Percentiles rank a stretch among this genome's conserved stretches.
Conservation (phyloP, 306 rosid species). For the Boehmeria nivea region DNA sequence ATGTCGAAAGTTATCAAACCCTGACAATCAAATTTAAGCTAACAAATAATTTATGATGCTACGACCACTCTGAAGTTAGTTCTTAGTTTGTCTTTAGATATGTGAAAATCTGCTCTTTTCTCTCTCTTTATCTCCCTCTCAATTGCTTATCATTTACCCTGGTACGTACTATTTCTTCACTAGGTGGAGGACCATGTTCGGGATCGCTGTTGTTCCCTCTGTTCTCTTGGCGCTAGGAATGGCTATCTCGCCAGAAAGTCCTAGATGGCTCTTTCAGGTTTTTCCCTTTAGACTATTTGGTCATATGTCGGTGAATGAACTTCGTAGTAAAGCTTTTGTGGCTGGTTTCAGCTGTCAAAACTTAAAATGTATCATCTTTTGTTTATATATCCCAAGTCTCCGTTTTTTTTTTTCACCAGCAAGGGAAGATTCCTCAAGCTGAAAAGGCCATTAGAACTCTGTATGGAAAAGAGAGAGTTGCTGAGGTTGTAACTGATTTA, state of each 20-base stretch:
- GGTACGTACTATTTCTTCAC: conserved; percentile 1
- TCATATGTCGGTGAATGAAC: too few relatives aligned
- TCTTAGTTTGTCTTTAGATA: conserved; percentile 2
- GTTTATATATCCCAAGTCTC: conserved; percentile 8
- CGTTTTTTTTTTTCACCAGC: conserved; percentile 54
- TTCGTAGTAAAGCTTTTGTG: too few relatives aligned
- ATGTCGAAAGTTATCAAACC: background rate
- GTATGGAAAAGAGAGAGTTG: conserved; percentile 79
- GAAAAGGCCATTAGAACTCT: conserved; percentile 67
- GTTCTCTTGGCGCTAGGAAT: conserved; percentile 85
- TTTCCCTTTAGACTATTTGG: conserved; percentile 7
- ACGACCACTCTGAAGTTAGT: too few relatives aligned
- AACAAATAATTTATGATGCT: too few relatives aligned
- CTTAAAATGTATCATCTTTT: background rate
- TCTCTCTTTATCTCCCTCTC: too few relatives aligned
- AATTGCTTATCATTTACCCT: too few relatives aligned
- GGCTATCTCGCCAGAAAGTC: conserved; percentile 90
- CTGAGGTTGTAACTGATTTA: conserved; percentile 60
- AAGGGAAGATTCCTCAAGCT: conserved; percentile 76
- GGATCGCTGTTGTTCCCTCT: conserved; percentile 78
- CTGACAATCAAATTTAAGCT: too few relatives aligned
- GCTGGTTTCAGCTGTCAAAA: conserved; percentile 2
- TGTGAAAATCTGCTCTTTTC: background rate
- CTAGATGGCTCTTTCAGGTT: conserved; percentile 98
- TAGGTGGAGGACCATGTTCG: conserved; percentile 99